phyloP scores from a whole-genome alignment of 1,139 yeast genomes.

The Pichia inconspicua region DNA sequence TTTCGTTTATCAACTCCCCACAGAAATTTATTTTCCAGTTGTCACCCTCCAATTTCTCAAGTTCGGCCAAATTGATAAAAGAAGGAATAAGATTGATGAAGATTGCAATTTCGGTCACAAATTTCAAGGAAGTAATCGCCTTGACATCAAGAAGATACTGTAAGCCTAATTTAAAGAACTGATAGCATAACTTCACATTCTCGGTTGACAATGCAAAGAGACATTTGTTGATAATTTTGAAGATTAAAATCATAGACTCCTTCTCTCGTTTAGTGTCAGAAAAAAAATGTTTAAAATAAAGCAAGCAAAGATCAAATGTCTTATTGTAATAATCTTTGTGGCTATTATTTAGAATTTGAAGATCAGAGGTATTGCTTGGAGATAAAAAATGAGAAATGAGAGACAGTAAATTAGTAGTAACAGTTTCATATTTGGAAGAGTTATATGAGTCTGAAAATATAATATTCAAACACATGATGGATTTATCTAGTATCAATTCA shows the following conservation, averaged over 20 bases:
- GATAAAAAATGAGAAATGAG: constrained; percentile 27
- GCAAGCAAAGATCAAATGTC: constrained; percentile 25
- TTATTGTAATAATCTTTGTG: constrained; percentile 20
- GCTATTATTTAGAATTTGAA: constrained; percentile 21
- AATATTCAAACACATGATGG: constrained; percentile 23
- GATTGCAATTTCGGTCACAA: constrained; percentile 32
- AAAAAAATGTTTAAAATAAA: constrained; percentile 18
- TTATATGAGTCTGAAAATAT: constrained; percentile 6
- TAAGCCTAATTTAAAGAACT: constrained; percentile 31
- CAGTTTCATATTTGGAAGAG: constrained; percentile 15
- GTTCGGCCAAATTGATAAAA: constrained; percentile 17
- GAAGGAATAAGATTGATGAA: constrained; percentile 32
- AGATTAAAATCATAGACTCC: constrained; percentile 21
- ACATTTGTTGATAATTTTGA: constrained; percentile 35
- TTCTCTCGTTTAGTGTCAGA: constrained; percentile 20
- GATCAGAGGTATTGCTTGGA: constrained; percentile 27
- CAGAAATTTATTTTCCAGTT: constrained; percentile 17
- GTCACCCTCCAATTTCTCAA: constrained; percentile 25
- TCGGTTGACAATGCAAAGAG: constrained; percentile 31
- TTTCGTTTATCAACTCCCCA: constrained; percentile 9
- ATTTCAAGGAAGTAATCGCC: constrained; percentile 30
- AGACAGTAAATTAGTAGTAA: constrained; percentile 28
- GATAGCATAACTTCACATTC: constrained; percentile 30
- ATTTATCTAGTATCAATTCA: constrained; percentile 25
- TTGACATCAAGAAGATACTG: constrained; percentile 27